Evolutionary conservation across 225 moss, liverwort and hornwort species (phyloP).

Genomic region (Polytrichum formosum): DNA sequence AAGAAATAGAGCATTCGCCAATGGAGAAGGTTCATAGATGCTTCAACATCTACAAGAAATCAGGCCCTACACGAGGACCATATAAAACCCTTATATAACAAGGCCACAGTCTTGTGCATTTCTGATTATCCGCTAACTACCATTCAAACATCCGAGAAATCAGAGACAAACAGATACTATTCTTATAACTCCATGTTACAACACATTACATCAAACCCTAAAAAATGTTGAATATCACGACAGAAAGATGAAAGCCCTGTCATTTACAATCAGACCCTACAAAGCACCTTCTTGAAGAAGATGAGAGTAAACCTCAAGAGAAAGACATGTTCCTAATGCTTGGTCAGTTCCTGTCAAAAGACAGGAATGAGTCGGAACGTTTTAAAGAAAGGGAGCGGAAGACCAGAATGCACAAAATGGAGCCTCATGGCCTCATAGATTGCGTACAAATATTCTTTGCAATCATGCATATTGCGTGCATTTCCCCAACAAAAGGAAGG

Average conservation of each 20-base stretch:
- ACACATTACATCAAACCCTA: conserved; percentile 2
- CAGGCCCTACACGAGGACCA: too few species aligned
- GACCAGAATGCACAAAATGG: conserved; percentile 1
- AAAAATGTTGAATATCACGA: background rate
- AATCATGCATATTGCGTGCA: conserved; percentile 3
- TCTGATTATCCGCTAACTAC: too few species aligned
- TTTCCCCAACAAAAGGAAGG: background rate
- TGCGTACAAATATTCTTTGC: background rate
- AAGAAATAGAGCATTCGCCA: too few species aligned
- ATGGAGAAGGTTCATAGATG: too few species aligned
- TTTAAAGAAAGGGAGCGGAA: background rate
- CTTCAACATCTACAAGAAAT: too few species aligned
- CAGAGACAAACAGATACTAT: background rate
- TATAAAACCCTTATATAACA: too few species aligned
- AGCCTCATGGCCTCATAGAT: background rate
- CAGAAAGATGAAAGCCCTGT: conserved; percentile 1
- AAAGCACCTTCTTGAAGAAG: background rate
- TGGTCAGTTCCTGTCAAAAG: background rate
- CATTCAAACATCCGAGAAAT: too few species aligned
- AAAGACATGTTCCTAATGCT: background rate
- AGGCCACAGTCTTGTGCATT: too few species aligned
- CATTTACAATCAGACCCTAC: background rate
- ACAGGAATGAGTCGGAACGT: background rate
- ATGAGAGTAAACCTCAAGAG: background rate
- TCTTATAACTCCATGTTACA: conserved; percentile 5